Percentiles rank a stretch among this genome's conserved stretches.
Conservation (phyloP, 2,329 filamentous ascomycete genomes). For the Claviceps sp. region DNA sequence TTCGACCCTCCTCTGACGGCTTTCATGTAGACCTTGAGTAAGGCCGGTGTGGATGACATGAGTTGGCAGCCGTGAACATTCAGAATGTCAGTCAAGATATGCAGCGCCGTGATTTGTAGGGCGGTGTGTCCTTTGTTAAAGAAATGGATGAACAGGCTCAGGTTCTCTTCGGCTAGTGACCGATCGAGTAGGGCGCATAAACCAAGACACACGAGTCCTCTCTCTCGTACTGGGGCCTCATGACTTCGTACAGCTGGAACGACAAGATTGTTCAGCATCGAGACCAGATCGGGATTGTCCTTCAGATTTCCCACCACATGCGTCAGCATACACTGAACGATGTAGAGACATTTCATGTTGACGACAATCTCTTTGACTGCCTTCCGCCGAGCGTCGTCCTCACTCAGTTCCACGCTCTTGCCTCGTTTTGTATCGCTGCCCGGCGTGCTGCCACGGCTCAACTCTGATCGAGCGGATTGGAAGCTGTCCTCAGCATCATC, state of each 20-base stretch:
- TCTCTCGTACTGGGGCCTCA: slow-evolving; percentile 82
- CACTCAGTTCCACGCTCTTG: slow-evolving; percentile 32
- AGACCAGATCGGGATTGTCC: slow-evolving; percentile 79
- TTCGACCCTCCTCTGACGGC: slow-evolving; percentile 61
- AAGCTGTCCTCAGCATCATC: slow-evolving; percentile 60
- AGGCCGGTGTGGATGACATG: slow-evolving; percentile 48
- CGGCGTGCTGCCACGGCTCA: slow-evolving; percentile 52
- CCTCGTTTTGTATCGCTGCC: slow-evolving; percentile 31
- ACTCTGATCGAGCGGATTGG: slow-evolving; percentile 79
- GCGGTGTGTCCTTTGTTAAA: slow-evolving; percentile 85
- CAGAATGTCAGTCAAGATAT: slow-evolving; percentile 87
- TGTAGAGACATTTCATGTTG: slow-evolving; percentile 96
- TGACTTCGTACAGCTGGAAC: slow-evolving; percentile 90
- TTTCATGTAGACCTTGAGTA: slow-evolving; percentile 77
- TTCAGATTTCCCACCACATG: slow-evolving; percentile 83
- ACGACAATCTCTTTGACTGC: slow-evolving; percentile 85
- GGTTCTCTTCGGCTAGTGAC: slow-evolving; percentile 81
- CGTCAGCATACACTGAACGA: slow-evolving; percentile 93
- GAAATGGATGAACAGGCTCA: slow-evolving; percentile 89
- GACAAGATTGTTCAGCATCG: slow-evolving; percentile 95
- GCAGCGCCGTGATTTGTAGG: slow-evolving; percentile 77
- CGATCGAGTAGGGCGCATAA: slow-evolving; percentile 85
- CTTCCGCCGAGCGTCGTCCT: slow-evolving; percentile 58
- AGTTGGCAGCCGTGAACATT: slow-evolving; percentile 78
- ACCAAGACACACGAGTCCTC: slow-evolving; percentile 78